Evolutionary conservation across 768 basidiomycete species (phyloP), one percentile per base, ranked within the genome.

Genomic region (Coprinellus aureogranulatus): DNA sequence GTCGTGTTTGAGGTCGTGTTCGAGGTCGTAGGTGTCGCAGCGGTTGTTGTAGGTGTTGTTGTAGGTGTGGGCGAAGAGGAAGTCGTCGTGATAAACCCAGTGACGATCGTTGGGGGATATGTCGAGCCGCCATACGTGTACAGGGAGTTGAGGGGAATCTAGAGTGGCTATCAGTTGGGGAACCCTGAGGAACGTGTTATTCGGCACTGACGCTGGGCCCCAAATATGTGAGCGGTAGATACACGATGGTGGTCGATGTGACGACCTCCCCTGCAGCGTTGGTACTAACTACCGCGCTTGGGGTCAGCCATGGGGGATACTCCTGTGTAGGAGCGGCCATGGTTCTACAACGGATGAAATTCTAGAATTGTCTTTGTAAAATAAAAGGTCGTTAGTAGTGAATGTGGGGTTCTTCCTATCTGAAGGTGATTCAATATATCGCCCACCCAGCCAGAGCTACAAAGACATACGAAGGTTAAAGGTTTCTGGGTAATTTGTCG

Each of bases 61-160:
- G 71, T 62, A 54, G 64, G 58, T n/a, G 66, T 59, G 23, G 64
- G 64, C 41, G 67, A 57, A 58, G 60, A 64, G 52, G 66, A 60
- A 18, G 73, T 55, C 27, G 71, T 60, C 25, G 69, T 62, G 63
- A 51, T 34, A 25, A 37, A 52, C 37, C 56, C 31, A 54, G 62
- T 28, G 45, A 65, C 58, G 23, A 68, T 57, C 12, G 81, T 70
- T 8, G 81, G 72, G n/a, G 89, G 88, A 30, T 85, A 72, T 34
- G 87, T 82, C n/a, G 82, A 74, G 34, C 90, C 90, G 62, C 90
- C 91, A 63, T 81, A 93, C 12, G 82, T 84, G 81, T 85, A 93
- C 37, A 83, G 76, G 30, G 84, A 72, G 45, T 83, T 87, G 28
- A 93, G 75, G 28, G 91, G 91, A 63, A 93, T 90, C 90, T 92